Evolutionary conservation across 169 alveolate genomes (phyloP).

Genomic region (Eimeria mitis): DNA sequence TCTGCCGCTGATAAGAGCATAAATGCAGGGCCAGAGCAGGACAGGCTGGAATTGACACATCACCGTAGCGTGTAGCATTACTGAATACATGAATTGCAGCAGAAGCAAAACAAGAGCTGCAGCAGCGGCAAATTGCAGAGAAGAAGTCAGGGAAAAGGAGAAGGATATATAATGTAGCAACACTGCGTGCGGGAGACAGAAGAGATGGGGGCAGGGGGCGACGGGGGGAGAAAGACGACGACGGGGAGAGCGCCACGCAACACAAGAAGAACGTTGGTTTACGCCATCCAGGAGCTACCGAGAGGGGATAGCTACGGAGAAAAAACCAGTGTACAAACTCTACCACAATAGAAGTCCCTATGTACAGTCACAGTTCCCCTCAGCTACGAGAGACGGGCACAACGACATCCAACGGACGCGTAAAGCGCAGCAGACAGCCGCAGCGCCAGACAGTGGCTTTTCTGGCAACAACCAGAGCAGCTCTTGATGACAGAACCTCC

Average conservation of each 20-base stretch:
- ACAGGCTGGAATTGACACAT: not conserved
- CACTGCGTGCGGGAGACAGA: not conserved
- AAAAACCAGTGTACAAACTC: not conserved
- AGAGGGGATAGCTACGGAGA: not conserved
- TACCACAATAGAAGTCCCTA: not conserved
- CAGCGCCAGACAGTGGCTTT: not conserved
- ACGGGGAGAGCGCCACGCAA: not conserved
- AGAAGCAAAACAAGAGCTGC: not conserved
- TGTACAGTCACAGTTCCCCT: not conserved
- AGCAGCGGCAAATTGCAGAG: not conserved
- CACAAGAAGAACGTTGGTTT: not conserved
- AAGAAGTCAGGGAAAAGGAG: not conserved
- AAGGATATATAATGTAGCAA: not conserved
- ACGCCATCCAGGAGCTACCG: not conserved
- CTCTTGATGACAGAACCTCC: not conserved
- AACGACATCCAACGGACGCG: not conserved
- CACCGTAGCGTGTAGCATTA: not conserved
- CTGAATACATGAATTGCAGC: not conserved
- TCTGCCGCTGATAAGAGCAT: constrained; percentile 1
- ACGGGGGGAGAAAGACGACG: not conserved
- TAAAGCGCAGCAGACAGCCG: not conserved
- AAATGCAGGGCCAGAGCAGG: not conserved
- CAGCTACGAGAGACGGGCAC: not conserved
- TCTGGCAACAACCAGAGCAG: not conserved
- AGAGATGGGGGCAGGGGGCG: not conserved